Conservation (phyloP, 1,284 basidiomycete genomes). For the Leccinum griseonigrum region DNA sequence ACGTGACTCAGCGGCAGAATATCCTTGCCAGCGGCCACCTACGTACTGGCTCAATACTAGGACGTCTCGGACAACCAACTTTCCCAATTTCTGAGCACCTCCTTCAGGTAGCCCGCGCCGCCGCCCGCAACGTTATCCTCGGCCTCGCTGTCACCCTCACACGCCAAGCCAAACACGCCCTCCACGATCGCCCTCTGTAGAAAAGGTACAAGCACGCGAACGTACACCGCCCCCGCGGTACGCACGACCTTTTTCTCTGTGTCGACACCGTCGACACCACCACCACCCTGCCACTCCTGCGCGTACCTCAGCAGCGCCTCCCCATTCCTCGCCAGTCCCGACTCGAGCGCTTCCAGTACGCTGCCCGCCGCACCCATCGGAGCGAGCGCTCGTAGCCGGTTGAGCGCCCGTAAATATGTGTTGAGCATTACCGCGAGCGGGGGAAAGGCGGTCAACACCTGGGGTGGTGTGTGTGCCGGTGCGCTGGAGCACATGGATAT, state of each 20-base stretch:
- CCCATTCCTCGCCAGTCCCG: constrained; percentile 46
- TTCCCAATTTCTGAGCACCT: constrained; percentile 26
- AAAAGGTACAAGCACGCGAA: constrained; percentile 64
- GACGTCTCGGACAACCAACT: constrained; percentile 26
- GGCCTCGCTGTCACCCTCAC: neutral
- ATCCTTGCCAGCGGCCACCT: neutral
- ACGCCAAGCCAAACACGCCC: constrained; percentile 63
- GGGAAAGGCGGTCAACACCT: constrained; percentile 70
- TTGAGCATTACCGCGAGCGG: constrained; percentile 79
- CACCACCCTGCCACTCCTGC: constrained; percentile 23
- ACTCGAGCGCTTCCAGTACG: constrained; percentile 50
- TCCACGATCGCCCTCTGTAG: constrained; percentile 63
- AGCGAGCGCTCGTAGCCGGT: constrained; percentile 79
- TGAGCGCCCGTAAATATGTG: constrained; percentile 70
- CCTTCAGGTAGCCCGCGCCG: constrained; percentile 1
- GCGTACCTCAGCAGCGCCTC: constrained; percentile 38
- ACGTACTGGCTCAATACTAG: neutral
- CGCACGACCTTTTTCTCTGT: constrained; percentile 39
- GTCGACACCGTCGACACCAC: constrained; percentile 14
- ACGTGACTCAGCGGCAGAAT: neutral
- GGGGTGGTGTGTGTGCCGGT: constrained; percentile 57
- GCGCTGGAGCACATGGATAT: constrained; percentile 34
- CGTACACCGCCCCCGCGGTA: constrained; percentile 57
- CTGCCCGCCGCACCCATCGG: constrained; percentile 51
- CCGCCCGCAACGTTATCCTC: neutral